Base-by-base conservation (phyloP, 2,329 filamentous ascomycete species). In the Xenoacremonium recifei region DNA sequence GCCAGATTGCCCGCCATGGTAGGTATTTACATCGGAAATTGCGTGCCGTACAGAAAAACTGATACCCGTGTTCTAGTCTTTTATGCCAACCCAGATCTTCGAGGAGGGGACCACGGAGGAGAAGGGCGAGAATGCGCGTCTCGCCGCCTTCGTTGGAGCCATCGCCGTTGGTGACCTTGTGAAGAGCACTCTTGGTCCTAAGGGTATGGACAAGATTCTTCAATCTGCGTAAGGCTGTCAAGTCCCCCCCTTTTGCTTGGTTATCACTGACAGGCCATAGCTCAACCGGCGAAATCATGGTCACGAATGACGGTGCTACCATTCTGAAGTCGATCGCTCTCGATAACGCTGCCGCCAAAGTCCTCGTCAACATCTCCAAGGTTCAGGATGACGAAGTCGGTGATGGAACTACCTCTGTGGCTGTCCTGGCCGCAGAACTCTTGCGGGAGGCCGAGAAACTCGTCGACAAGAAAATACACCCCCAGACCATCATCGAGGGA, bases 321-420 rank as follows among this genome's bases (percentile, higher is more conserved):
- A 99, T 99, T 57, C 81, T 99, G 52, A 99, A 99, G 72, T 89
- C 92, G 40, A 99, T 99, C 68, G 93, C 93, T 32, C 85, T 99
- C 62, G 93, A 99, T 69, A 99, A 99, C 66, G 93, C 93, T 32
- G 93, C 93, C 17, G 93, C 93, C 40, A 99, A 99, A 73, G 93
- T 99, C 5, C 79, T 99, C 32, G 93, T 99, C 64, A 99, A 99
- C 69, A 97, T 99, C 59, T 97, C 92, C 50, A 99, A 99, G 73
- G 93, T 99, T 5, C 93, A 99, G 67, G 93, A 99, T 62, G 93
- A 99, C 65, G 93, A 99, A 69, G 92, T 99, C 18, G 93, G 93
- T 62, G 93, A 99, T 65, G 93, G 93, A 45, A 99, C 93, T 34
- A 99, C 93, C 17, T 97, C 91, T n/a, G 93, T 99, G 42, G 86